Base-by-base conservation (phyloP, 441 rosid genomes). In the California macrophylla region DNA sequence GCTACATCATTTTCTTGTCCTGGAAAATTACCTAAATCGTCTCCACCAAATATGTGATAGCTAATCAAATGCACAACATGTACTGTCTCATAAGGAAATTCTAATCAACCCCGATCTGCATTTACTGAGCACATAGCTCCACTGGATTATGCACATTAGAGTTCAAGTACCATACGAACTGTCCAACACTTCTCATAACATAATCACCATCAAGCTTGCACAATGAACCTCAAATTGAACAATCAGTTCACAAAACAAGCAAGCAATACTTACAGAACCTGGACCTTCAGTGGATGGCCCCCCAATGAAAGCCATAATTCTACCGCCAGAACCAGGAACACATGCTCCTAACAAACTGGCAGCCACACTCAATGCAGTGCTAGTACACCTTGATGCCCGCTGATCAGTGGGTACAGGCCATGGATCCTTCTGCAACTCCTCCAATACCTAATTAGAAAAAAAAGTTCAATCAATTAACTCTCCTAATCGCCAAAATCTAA, bases 361-460 rank as follows among this genome's bases (percentile, higher is more conserved):
- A 50, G 58, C 58, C 58, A 50, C 58, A 50, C 58, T 16, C 21
- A 50, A 50, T 16, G 58, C 58, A 50, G 23, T 50, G 23, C 58
- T 50, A 9, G 58, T 50, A 18, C 58, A 50, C 24, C 58, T 50
- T 4, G 58, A 16, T 0, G 58, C 58, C 23, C 58, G 58, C 58
- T 50, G 58, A 50, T 50, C 58, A 16, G 58, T 23, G 9, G 23
- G 58, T 18, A 50, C 58, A 50, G 58, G 58, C 58, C 58, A 50
- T 13, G 58, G 58, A 50, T 50, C 58, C 58, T 50, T 50, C 23
- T 50, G 58, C 58, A 50, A 50, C 20, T 50, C 58, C 58, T 50
- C 58, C 58, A 62, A 26, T 28, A 26, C 54, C 70, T 70, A 66
- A 38, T 58, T 42, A 42, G 13, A 50, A 7, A 4, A 5, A 16